phyloP scores from a whole-genome alignment of 495 filamentous ascomycete species.

The Lophiotrema nucula region DNA sequence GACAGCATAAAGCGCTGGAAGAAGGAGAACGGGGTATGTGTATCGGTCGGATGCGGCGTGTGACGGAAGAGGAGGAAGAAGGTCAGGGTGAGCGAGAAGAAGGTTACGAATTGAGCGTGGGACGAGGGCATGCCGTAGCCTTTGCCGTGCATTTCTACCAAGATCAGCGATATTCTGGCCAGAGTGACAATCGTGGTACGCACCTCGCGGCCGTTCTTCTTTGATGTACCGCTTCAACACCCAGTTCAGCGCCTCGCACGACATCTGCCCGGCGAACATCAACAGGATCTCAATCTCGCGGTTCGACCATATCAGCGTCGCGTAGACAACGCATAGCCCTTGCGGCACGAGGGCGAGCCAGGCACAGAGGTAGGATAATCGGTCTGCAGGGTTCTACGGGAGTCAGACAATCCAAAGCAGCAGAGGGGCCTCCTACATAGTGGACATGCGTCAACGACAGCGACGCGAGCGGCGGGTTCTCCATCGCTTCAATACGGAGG shows the following conservation, averaged over 20 bases:
- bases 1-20: constrained; percentile 58
- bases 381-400: constrained; percentile 80
- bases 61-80: constrained; percentile 83
- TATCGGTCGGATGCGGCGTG: constrained; percentile 44
- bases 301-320: constrained; percentile 81
- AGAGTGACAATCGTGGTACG: not conserved
- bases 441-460: constrained; percentile 93
- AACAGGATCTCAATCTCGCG: constrained; percentile 86
- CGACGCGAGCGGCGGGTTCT: constrained; percentile 70
- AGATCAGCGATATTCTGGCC: not conserved
- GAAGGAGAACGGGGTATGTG: constrained; percentile 55
- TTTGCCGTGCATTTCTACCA: constrained; percentile 74
- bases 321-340: constrained; percentile 83
- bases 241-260: constrained; percentile 93
- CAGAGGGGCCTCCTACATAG: constrained; percentile 61
- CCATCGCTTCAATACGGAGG: constrained; percentile 23
- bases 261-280: constrained; percentile 89
- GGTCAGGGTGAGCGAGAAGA: constrained; percentile 77
- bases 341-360: constrained; percentile 93
- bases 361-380: constrained; percentile 79
- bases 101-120: constrained; percentile 90
- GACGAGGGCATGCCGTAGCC: constrained; percentile 99
- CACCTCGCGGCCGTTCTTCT: constrained; percentile 76
- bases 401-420: not conserved
- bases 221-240: constrained; percentile 84